phyloP scores from a whole-genome alignment of 257 asterid genomes.

The Nicotiana sylvestris region DNA sequence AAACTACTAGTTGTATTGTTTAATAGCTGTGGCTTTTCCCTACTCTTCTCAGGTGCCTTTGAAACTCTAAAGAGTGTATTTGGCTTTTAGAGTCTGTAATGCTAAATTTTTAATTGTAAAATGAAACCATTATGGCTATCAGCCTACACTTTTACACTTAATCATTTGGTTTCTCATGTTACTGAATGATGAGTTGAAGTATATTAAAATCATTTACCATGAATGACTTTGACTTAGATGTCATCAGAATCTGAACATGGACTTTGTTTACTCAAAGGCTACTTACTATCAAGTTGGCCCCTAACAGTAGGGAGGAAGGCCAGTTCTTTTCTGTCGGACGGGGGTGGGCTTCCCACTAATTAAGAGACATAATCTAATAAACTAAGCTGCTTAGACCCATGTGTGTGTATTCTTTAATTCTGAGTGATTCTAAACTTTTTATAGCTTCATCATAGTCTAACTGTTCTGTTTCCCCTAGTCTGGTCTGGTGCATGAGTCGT shows the following conservation, averaged over 20 bases:
- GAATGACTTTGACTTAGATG: neutral
- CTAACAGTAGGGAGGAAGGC: slow-evolving; percentile 17
- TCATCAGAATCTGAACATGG: neutral
- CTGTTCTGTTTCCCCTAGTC: neutral
- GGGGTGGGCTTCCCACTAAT: slow-evolving; percentile 16
- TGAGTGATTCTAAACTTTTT: neutral
- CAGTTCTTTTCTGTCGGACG: slow-evolving; percentile 5
- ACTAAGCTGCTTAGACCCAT: neutral
- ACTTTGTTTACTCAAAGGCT: slow-evolving; percentile 2
- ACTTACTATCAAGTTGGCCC: slow-evolving; percentile 2
- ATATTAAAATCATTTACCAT: neutral
- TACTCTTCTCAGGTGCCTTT: slow-evolving; percentile 1
- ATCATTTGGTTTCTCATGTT: slow-evolving; percentile 16
- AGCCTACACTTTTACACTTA: neutral
- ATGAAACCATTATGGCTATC: neutral
- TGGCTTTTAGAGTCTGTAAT: neutral
- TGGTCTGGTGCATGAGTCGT: neutral
- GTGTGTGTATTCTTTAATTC: neutral
- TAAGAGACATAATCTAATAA: neutral
- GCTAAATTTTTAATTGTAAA: slow-evolving; percentile 4
- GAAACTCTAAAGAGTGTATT: neutral
- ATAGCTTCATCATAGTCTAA: neutral
- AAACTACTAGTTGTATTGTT: slow-evolving; percentile 8
- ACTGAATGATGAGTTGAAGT: slow-evolving; percentile 7
- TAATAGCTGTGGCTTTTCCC: neutral